Conservation (phyloP, 2,329 filamentous ascomycete genomes). For the Scedosporium aurantiacum region DNA sequence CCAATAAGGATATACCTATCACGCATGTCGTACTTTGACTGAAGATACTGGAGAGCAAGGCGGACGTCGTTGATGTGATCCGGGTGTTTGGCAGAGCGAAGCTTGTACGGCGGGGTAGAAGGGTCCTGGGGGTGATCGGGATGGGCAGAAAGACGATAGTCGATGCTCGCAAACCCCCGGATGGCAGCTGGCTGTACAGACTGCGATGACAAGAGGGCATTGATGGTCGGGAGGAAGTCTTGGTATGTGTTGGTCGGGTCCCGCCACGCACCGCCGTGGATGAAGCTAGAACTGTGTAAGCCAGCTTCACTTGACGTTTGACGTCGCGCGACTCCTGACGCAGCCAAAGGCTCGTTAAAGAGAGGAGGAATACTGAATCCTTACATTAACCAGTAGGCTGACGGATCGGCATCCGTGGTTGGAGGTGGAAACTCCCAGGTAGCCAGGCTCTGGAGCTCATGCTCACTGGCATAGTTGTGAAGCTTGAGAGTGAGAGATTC, state of each 20-base stretch:
- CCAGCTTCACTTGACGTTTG: slow-evolving; percentile 29
- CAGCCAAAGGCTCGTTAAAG: no score
- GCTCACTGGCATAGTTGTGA: slow-evolving; percentile 1
- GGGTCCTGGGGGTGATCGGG: slow-evolving; percentile 30
- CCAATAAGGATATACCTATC: slow-evolving; percentile 45
- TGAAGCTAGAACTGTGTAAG: slow-evolving; percentile 35
- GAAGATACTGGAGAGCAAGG: slow-evolving; percentile 37
- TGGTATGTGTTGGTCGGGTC: slow-evolving; percentile 12
- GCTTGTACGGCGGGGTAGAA: slow-evolving; percentile 11
- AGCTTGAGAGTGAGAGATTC: not conserved
- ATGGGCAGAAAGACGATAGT: slow-evolving; percentile 48
- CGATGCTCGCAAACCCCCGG: slow-evolving; percentile 28
- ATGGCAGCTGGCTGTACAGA: slow-evolving; percentile 42
- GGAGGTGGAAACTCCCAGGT: not conserved
- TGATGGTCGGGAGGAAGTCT: slow-evolving; percentile 7
- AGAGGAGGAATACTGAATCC: not conserved
- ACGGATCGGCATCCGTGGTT: not conserved
- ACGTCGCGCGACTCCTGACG: no score
- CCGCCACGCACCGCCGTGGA: slow-evolving; percentile 18
- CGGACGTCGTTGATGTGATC: slow-evolving; percentile 48
- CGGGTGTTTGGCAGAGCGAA: slow-evolving; percentile 42
- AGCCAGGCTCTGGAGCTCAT: slow-evolving; percentile 5
- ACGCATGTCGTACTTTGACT: slow-evolving; percentile 32
- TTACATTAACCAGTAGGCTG: slow-evolving; percentile 4
- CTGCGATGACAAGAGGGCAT: slow-evolving; percentile 35